Percentiles rank a stretch among this genome's conserved stretches.
phyloP scores from a whole-genome alignment of 306 rosid species.

The Oemleria cerasiformis region DNA sequence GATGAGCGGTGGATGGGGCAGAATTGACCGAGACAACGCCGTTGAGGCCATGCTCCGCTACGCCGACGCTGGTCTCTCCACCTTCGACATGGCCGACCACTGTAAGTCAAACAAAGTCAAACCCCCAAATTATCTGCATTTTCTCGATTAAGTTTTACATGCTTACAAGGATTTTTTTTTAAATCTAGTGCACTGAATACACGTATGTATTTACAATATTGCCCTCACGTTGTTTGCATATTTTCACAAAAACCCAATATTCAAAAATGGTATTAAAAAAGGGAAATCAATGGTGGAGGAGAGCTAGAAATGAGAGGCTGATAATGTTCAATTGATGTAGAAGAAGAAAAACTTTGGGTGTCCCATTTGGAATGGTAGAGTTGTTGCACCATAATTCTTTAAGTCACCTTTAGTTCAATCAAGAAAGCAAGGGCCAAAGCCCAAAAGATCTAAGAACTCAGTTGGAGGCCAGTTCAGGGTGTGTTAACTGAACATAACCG shows the following conservation, averaged over 20 bases:
- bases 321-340: background rate
- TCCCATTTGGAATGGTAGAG: conserved; percentile 45
- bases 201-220: background rate
- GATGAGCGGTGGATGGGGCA: conserved; percentile 85
- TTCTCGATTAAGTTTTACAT: too few relatives aligned
- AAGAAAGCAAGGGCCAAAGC: conserved; percentile 20
- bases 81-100: conserved; percentile 98
- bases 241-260: background rate
- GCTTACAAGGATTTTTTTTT: too few relatives aligned
- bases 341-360: background rate
- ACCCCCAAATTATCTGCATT: background rate
- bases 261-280: too few relatives aligned
- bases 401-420: conserved; percentile 26
- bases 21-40: conserved; percentile 75
- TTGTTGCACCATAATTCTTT: conserved; percentile 31
- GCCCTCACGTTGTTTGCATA: background rate
- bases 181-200: too few relatives aligned
- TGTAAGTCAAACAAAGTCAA: conserved; percentile 31
- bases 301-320: background rate
- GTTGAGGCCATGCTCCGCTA: conserved; percentile 86
- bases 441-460: conserved; percentile 13
- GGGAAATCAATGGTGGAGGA: conserved; percentile 24
- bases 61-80: conserved; percentile 78
- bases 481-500: conserved; percentile 42
- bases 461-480: conserved; percentile 34